These are phyloP conservation scores for Umbelopsis sp. DNA, from an alignment of 192 early-diverging fungal species.

Conservation along the genomic window DNA sequence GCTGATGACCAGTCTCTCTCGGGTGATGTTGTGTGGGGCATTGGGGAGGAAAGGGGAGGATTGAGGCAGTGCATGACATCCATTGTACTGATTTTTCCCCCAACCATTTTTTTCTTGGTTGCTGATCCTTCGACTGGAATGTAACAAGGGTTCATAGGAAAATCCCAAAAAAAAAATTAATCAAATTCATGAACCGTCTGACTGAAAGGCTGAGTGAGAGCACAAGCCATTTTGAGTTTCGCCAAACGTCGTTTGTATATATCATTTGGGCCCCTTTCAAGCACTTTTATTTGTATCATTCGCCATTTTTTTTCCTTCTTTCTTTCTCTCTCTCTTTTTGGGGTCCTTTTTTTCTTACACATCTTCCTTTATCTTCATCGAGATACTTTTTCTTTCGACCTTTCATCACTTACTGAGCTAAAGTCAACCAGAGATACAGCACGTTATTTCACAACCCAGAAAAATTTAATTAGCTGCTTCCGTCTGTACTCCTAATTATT, in stretches of 20 bases:
- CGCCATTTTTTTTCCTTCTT: conserved; percentile 5
- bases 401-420: no score
- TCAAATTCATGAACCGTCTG: no score
- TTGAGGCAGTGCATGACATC: conserved; percentile 4
- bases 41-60: not conserved
- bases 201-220: not conserved
- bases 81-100: not conserved
- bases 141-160: no score
- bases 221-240: conserved; percentile 7
- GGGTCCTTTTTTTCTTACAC: not conserved
- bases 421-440: no score
- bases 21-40: conserved; percentile 5
- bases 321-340: conserved; percentile 1
- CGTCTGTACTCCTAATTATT: no score
- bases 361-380: not conserved
- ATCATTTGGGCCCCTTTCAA: not conserved
- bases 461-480: no score
- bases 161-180: no score
- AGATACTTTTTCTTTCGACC: no score
- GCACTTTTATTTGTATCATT: conserved; percentile 18
- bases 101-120: not conserved
- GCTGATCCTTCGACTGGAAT: not conserved
- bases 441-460: no score
- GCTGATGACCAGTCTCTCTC: conserved; percentile 13
- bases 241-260: conserved; percentile 1